These are phyloP conservation scores for Aaosphaeria arxii DNA, from an alignment of 2,329 filamentous ascomycete species.

Conservation along the genomic window DNA sequence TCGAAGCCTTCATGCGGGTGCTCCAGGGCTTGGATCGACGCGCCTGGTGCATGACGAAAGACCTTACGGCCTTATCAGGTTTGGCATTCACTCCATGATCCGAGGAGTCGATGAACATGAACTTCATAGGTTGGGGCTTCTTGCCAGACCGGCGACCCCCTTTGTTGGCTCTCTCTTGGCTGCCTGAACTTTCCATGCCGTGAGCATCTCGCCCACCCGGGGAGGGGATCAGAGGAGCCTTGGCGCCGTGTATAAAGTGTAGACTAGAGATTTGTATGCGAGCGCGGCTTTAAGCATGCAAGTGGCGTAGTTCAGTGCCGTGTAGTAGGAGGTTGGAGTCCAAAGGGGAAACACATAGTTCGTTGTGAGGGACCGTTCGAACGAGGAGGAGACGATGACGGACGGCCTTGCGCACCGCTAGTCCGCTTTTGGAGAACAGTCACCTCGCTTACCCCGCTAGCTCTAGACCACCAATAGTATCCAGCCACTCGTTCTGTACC, in stretches of 20 bases:
- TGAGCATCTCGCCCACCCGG: slow-evolving; percentile 4
- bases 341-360: slow-evolving; percentile 9
- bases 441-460: not conserved
- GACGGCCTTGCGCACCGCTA: slow-evolving; percentile 1
- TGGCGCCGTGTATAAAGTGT: not conserved
- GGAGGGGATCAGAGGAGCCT: not conserved
- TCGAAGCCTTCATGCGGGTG: slow-evolving; percentile 21
- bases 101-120: slow-evolving; percentile 36
- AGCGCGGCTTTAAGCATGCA: not conserved
- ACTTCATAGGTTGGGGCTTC: slow-evolving; percentile 13
- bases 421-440: not conserved
- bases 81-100: slow-evolving; percentile 26
- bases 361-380: slow-evolving; percentile 1
- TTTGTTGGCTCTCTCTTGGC: slow-evolving; percentile 6
- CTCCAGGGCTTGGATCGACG: slow-evolving; percentile 30
- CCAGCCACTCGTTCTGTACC: too few relatives aligned
- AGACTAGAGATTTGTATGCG: not conserved
- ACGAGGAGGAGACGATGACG: slow-evolving; percentile 1
- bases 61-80: slow-evolving; percentile 27
- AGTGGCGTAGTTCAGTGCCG: not conserved
- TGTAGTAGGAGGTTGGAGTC: not conserved
- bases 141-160: slow-evolving; percentile 7
- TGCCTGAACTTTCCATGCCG: slow-evolving; percentile 5
- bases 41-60: slow-evolving; percentile 37
- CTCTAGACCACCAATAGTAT: too few relatives aligned